phyloP scores from a whole-genome alignment of 1,284 basidiomycete genomes.

The Amylostereum chailletii region DNA sequence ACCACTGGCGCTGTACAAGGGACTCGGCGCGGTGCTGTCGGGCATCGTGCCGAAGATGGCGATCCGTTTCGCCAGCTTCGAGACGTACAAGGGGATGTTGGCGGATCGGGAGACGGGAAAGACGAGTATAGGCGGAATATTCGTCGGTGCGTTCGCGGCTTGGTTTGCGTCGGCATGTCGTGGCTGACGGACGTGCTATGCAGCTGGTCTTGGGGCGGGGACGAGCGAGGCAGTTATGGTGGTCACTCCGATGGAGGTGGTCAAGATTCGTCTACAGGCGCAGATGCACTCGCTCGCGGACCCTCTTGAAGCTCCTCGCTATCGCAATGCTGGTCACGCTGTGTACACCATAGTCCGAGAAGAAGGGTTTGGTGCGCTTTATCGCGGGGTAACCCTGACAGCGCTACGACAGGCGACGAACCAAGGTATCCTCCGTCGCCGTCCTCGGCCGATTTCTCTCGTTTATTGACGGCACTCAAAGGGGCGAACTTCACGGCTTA shows the following conservation, averaged over 20 bases:
- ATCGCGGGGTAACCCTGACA: constrained; percentile 90
- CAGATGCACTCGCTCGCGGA: constrained; percentile 97
- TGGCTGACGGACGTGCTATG: background rate
- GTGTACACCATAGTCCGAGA: constrained; percentile 94
- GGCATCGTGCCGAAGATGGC: constrained; percentile 99
- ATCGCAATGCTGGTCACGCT: constrained; percentile 95
- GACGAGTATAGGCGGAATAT: constrained; percentile 70
- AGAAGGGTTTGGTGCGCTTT: constrained; percentile 82
- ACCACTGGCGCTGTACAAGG: constrained; percentile 95
- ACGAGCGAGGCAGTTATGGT: constrained; percentile 91
- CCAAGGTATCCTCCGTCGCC: constrained; percentile 52
- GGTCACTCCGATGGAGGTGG: constrained; percentile 98
- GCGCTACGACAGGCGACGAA: constrained; percentile 97
- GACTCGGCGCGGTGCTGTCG: constrained; percentile 93
- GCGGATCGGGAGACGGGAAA: constrained; percentile 71
- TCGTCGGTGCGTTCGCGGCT: constrained; percentile 48
- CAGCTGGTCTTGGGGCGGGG: constrained; percentile 90
- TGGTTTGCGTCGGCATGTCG: background rate
- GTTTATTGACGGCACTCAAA: constrained; percentile 16
- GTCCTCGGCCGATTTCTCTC: too few species aligned
- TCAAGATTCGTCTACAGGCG: constrained; percentile 97
- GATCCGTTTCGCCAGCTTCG: constrained; percentile 97
- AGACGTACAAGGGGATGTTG: constrained; percentile 84
- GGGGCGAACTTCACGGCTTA: constrained; percentile 99
- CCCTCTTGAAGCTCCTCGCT: constrained; percentile 88